These are phyloP conservation scores for Fusarium oligoseptatum DNA, from an alignment of 2,329 filamentous ascomycete genomes.

Conservation along the genomic window DNA sequence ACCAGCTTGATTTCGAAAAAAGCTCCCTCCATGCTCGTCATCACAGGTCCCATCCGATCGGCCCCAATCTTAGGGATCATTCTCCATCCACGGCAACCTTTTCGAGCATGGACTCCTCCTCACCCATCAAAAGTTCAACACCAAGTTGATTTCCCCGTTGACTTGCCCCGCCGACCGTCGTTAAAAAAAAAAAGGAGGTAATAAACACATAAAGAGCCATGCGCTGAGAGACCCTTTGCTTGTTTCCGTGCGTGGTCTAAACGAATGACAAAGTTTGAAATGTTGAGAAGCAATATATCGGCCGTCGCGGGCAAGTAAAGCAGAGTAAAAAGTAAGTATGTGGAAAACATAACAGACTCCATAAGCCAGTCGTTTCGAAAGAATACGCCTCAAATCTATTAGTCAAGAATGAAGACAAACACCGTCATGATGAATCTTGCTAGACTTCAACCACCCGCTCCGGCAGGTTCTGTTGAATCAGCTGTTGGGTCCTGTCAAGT, in stretches of 20 bases:
- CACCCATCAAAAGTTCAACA: not conserved
- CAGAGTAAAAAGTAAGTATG: not conserved
- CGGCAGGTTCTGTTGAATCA: conserved; percentile 44
- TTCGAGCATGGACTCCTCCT: not conserved
- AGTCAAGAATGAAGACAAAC: conserved; percentile 26
- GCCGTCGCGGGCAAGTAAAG: conserved; percentile 24
- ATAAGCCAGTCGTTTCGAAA: conserved; percentile 13
- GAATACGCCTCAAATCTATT: conserved; percentile 33
- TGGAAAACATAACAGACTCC: conserved; percentile 26
- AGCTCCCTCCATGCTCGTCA: not conserved
- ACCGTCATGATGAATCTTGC: conserved; percentile 38
- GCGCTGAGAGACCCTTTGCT: conserved; percentile 1
- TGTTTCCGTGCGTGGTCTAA: not conserved
- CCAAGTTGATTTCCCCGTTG: not conserved
- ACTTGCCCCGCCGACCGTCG: not conserved
- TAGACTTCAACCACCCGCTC: conserved; percentile 47
- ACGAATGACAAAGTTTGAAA: conserved; percentile 18
- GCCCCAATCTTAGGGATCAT: not conserved
- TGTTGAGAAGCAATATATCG: conserved; percentile 10
- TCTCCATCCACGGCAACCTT: not conserved
- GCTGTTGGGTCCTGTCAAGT: conserved; percentile 44
- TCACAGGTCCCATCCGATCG: not conserved
- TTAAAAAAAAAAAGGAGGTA: not conserved
- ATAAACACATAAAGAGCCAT: conserved; percentile 9
- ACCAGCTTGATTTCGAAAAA: not conserved